phyloP scores from a whole-genome alignment of 192 early-diverging fungal genomes.

The Obelidium mucronatum region DNA sequence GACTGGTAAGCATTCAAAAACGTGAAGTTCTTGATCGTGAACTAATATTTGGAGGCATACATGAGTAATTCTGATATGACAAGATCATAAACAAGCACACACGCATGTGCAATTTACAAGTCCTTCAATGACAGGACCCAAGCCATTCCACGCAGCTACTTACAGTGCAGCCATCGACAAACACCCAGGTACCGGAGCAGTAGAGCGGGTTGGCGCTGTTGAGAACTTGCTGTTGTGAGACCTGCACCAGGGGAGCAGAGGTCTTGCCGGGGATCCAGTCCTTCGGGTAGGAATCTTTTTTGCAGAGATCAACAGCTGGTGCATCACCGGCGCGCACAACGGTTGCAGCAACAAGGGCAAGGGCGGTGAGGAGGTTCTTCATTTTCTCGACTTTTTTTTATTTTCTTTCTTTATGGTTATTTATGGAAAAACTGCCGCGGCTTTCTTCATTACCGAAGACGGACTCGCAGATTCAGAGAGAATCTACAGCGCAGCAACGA shows the following conservation, averaged over 20 bases:
- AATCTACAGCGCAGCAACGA: neutral
- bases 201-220: conserved; percentile 22
- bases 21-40: conserved; percentile 42
- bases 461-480: neutral
- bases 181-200: conserved; percentile 32
- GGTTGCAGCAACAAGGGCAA: neutral
- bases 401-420: too few species aligned
- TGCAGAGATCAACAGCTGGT: conserved; percentile 21
- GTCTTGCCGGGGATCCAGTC: conserved; percentile 11
- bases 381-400: conserved; percentile 1
- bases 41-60: too few species aligned
- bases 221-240: conserved; percentile 3
- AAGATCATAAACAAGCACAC: too few species aligned
- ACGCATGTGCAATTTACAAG: too few species aligned
- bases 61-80: too few species aligned
- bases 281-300: conserved; percentile 18
- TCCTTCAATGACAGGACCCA: neutral
- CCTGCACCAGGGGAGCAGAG: conserved; percentile 19
- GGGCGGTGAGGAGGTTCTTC: neutral
- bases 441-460: neutral
- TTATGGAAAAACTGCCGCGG: too few species aligned
- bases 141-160: neutral
- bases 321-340: neutral
- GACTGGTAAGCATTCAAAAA: conserved; percentile 37
- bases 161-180: conserved; percentile 41